Evolutionary conservation across 176 grass and related monocot genomes (phyloP), one percentile per base, ranked within the genome.

Genomic region (Phragmites australis): DNA sequence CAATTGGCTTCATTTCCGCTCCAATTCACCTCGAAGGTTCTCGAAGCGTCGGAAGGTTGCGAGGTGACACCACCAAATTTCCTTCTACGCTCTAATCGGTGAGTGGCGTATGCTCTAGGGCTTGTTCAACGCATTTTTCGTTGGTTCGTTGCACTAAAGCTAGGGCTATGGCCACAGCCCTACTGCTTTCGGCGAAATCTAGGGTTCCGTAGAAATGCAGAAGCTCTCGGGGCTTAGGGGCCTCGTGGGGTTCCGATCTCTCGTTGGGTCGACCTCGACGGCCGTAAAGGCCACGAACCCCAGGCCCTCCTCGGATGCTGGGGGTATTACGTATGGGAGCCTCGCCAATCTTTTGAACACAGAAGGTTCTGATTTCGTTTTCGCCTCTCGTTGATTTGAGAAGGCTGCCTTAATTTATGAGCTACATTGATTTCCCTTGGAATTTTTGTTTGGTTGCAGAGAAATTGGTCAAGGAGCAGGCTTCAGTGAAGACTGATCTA

Each of bases 311-410:
- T 90, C 68, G 39, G 92, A 97, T 75, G 88, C 83, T 77, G 89
- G 81, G 48, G 89, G 80, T 61, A 87, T 44, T 72, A 83, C 92
- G 19, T 94, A 98, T 68, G 90, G 90, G 74, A 93, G 92, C 83
- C 93, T 98, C 75, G 83, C 88, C 63, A 98, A 98, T 78, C 81
- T 98, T 86, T 94, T 94, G 78, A 91, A 93, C 32, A 94, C 92
- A 80, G 95, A 92, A 91, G 95, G 95, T 98, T 75, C 3, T 50
- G 9, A 53, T 65, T 54, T 71, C 51, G 42, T 51, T 52, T 69
- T 42, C 10, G 19, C 65, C 45, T 14, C 50, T 9, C 16, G 63
- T 80, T 49, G 45, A 12, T 77, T 74, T 43, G 44, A 52, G 45
- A 65, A 68, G 6, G 86, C 29, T 31, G 30, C 12, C 18, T 50